Base-by-base conservation (phyloP, 163 green algal genomes). In the Chloromonas sp. region DNA sequence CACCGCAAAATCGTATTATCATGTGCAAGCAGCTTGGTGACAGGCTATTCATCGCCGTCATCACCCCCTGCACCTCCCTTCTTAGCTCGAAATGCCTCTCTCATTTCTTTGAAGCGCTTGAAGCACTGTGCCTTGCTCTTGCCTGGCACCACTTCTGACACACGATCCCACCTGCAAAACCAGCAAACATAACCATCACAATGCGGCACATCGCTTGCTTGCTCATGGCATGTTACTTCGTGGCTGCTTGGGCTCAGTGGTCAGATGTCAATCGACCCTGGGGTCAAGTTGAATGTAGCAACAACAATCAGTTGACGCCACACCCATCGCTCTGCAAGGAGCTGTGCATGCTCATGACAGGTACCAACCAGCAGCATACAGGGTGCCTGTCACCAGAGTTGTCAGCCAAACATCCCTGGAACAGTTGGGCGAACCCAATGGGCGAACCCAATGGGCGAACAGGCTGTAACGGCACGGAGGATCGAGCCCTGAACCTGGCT, bases 61-160 rank as follows among this genome's bases (percentile, higher is more conserved):
- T 71, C 83, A 0, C 3, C 77, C 1, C 58, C 84, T 57, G 1
- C 84, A 8, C 13, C 85, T 58, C 71, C 82, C 85, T 88, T 88
- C 62, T 85, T 85, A 1, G 36, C 66, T 1, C 85, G 57, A 76
- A 86, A 88, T 61, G 61, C 62, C 60, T 85, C 81, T 8, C 85
- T 74, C 71, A 88, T 14, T 61, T 88, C 85, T 89, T 97, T 98
- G 92, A 98, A 98, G 8, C 92, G 90, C 81, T 89, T 91, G 81
- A 95, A 94, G 90, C 96, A 98, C 82, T 95, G 84, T 77, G 90
- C 87, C 88, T 96, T 98, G 84, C 60, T 91, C 90, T 98, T 97
- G 71, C 93, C 95, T 0, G 87, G 87, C 61, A 97, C 94, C 58
- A 87, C 76, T 15, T 83, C 82, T 1, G 93, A 88, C 8, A 98